These are phyloP conservation scores for Middelhovenomyces tepae DNA, from an alignment of 805 yeast genomes.

Conservation along the genomic window DNA sequence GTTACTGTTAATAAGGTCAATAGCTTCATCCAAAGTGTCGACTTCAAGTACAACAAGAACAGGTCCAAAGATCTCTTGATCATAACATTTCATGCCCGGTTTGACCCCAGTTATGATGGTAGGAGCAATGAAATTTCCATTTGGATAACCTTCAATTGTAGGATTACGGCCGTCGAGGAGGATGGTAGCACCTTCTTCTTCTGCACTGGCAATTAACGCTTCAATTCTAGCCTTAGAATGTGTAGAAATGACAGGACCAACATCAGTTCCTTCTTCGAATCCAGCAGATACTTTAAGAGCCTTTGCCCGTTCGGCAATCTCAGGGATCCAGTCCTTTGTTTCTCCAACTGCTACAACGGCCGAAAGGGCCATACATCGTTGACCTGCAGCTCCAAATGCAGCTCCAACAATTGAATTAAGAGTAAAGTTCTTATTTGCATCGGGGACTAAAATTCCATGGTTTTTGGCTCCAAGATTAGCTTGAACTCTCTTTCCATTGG, in stretches of 20 bases:
- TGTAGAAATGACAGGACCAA: slow-evolving; percentile 68
- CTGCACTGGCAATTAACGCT: slow-evolving; percentile 49
- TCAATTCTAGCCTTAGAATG: slow-evolving; percentile 45
- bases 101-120: slow-evolving; percentile 53
- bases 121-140: slow-evolving; percentile 67
- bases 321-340: slow-evolving; percentile 53
- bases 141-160: slow-evolving; percentile 39
- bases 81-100: slow-evolving; percentile 65
- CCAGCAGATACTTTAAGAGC: slow-evolving; percentile 56
- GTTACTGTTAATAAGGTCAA: slow-evolving; percentile 50
- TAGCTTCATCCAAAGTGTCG: slow-evolving; percentile 61
- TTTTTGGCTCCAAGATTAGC: slow-evolving; percentile 75
- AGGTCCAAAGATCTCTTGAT: slow-evolving; percentile 72
- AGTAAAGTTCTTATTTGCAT: slow-evolving; percentile 56
- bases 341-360: slow-evolving; percentile 65
- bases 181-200: slow-evolving; percentile 52
- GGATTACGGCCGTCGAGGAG: slow-evolving; percentile 55
- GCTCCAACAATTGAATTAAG: slow-evolving; percentile 63
- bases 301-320: slow-evolving; percentile 49
- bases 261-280: slow-evolving; percentile 49
- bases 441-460: slow-evolving; percentile 66
- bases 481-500: slow-evolving; percentile 67
- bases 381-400: slow-evolving; percentile 80
- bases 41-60: slow-evolving; percentile 55
- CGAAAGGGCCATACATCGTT: slow-evolving; percentile 73